phyloP scores from a whole-genome alignment of 192 early-diverging fungal species.

The Coemansia sp. region DNA sequence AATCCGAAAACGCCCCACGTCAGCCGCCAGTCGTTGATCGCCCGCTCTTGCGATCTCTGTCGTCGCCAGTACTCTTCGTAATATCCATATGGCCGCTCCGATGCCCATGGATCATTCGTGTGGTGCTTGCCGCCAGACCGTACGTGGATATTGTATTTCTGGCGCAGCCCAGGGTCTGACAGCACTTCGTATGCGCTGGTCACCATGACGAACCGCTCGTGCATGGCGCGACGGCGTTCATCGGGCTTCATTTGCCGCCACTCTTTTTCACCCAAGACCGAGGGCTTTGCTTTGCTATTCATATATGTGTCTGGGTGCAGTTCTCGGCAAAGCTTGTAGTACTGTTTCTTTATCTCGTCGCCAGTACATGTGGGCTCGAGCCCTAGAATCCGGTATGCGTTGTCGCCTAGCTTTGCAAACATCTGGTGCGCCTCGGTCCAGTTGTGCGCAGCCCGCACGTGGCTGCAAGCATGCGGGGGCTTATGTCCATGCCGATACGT shows the following conservation, averaged over 20 bases:
- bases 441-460: conserved; percentile 7
- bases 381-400: conserved; percentile 33
- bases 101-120: conserved; percentile 21
- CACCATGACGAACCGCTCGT: conserved; percentile 25
- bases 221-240: conserved; percentile 8
- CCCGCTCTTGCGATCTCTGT: conserved; percentile 8
- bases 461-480: background rate
- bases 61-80: background rate
- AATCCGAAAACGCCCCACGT: conserved; percentile 27
- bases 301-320: conserved; percentile 36
- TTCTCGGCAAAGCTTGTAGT: conserved; percentile 42
- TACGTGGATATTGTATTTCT: conserved; percentile 15
- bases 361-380: conserved; percentile 7
- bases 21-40: conserved; percentile 4
- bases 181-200: conserved; percentile 34
- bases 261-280: background rate
- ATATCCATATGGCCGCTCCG: conserved; percentile 30
- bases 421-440: conserved; percentile 12
- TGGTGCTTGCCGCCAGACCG: background rate
- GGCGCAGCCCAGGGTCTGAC: conserved; percentile 14
- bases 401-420: conserved; percentile 15
- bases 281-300: background rate
- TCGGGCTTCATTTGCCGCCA: conserved; percentile 18
- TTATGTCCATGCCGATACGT: too few species aligned
- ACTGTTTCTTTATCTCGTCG: conserved; percentile 32